Evolutionary conservation across 257 asterid species (phyloP).

Genomic region (Ehretia macrophylla): DNA sequence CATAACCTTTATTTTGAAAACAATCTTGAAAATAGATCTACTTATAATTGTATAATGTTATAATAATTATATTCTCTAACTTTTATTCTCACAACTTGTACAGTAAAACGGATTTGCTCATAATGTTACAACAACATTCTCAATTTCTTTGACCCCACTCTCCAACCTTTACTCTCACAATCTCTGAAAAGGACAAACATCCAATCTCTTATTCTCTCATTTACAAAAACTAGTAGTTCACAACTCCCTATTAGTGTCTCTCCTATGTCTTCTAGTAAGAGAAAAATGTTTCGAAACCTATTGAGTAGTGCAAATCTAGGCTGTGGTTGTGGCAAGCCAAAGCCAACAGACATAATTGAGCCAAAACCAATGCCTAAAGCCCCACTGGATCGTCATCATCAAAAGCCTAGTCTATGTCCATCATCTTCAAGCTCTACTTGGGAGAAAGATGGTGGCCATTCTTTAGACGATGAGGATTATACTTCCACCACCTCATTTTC

Average conservation of each 20-base stretch:
- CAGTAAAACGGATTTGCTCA: too few species aligned
- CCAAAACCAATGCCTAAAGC: constrained; percentile 29
- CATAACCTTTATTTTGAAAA: too few species aligned
- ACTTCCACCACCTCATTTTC: constrained; percentile 30
- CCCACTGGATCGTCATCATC: constrained; percentile 9
- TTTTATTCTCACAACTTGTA: too few species aligned
- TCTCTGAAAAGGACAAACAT: too few species aligned
- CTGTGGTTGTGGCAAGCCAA: constrained; percentile 49
- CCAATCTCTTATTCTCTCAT: too few species aligned
- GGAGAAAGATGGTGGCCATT: constrained; percentile 6
- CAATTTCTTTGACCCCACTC: background rate
- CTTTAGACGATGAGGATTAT: constrained; percentile 17
- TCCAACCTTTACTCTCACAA: background rate
- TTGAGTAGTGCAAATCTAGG: constrained; percentile 23
- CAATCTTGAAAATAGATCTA: too few species aligned
- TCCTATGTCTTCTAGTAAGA: constrained; percentile 34
- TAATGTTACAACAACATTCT: too few species aligned
- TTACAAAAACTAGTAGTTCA: background rate
- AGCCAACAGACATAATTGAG: constrained; percentile 31
- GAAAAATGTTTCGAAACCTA: constrained; percentile 29
- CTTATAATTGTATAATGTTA: too few species aligned
- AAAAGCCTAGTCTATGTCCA: background rate
- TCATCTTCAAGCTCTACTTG: constrained; percentile 31
- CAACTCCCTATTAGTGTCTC: background rate
- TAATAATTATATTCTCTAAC: too few species aligned